A percentile compares a stretch with the other conserved stretches of the same genome.
Conservation (phyloP, 2,329 filamentous ascomycete genomes). For the Sporothrix pseudoabietina region DNA sequence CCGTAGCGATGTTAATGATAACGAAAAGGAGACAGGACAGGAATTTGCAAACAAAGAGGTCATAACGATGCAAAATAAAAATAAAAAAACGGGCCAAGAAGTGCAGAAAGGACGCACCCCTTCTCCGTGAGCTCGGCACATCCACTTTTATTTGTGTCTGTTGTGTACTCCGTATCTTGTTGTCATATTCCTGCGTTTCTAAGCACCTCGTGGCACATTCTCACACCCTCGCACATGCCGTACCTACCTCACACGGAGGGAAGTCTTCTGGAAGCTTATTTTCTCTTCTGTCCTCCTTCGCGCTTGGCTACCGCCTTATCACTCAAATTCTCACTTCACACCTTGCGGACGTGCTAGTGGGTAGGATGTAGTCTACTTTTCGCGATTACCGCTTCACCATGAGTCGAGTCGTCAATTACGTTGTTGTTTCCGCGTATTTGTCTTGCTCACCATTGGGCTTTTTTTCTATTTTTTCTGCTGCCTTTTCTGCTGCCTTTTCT, state of each 20-base stretch:
- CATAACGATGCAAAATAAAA: neutral
- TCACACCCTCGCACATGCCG: neutral
- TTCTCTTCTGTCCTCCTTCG: neutral
- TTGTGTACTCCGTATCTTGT: neutral
- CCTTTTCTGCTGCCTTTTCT: neutral
- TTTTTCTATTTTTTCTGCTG: neutral
- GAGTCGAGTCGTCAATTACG: neutral
- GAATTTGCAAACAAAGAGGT: neutral
- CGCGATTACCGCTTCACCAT: neutral
- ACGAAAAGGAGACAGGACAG: neutral
- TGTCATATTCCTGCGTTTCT: neutral
- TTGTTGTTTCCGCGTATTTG: neutral
- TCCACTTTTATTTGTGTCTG: neutral
- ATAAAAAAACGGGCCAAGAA: neutral
- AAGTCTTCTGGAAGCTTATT: slow-evolving; percentile 18
- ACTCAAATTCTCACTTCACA: neutral
- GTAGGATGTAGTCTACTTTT: neutral
- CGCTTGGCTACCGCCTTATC: neutral
- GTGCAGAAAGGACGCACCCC: neutral
- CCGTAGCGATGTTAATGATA: neutral
- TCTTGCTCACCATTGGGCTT: neutral
- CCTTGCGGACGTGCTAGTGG: neutral
- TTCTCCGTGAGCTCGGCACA: neutral
- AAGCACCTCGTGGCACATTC: neutral
- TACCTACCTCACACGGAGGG: neutral